phyloP scores from a whole-genome alignment of 306 rosid genomes.

The Oxytropis ochrocephala region DNA sequence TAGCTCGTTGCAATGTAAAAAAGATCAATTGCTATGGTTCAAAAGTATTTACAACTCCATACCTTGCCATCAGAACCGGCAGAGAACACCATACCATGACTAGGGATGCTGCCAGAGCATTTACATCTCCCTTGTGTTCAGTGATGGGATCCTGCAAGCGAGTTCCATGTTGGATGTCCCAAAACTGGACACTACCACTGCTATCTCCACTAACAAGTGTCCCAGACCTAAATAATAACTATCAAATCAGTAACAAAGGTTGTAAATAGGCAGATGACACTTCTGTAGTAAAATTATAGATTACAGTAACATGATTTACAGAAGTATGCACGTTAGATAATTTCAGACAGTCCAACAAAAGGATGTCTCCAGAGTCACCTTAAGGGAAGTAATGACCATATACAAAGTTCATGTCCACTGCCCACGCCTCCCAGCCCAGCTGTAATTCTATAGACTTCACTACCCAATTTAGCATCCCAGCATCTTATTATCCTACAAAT shows the following conservation, averaged over 20 bases:
- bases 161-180: constrained; percentile 85
- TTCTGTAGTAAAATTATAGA: constrained; percentile 8
- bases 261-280: background rate
- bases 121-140: constrained; percentile 78
- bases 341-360: background rate
- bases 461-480: constrained; percentile 64
- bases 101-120: constrained; percentile 85
- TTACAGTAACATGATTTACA: background rate
- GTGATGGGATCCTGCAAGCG: constrained; percentile 64
- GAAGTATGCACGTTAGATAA: background rate
- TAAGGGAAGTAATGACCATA: constrained; percentile 76
- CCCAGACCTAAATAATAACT: constrained; percentile 62
- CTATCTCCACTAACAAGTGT: constrained; percentile 97
- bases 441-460: constrained; percentile 75
- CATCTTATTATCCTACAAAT: constrained; percentile 60
- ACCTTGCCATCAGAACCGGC: constrained; percentile 99
- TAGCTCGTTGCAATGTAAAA: background rate
- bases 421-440: constrained; percentile 88
- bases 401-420: constrained; percentile 62
- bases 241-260: constrained; percentile 13
- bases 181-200: constrained; percentile 92
- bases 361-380: constrained; percentile 42
- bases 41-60: constrained; percentile 9
- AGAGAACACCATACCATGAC: constrained; percentile 76
- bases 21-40: background rate